Base-by-base conservation (phyloP, 768 basidiomycete species). In the Asterophora lycoperdoides region DNA sequence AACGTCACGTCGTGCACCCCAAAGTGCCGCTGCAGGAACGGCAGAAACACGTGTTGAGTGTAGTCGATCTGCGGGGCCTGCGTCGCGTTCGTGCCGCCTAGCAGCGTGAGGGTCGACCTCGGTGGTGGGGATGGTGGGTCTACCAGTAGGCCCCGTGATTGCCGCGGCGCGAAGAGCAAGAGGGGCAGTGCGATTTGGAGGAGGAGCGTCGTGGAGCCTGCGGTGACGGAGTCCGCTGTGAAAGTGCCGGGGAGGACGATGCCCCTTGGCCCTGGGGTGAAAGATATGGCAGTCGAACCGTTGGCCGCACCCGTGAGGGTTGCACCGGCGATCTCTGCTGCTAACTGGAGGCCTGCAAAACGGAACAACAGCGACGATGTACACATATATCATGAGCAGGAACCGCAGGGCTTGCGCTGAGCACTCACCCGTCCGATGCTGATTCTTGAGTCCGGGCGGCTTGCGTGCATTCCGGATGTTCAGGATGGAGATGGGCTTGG, bases 31-130 rank as follows among this genome's bases (percentile, higher is more conserved):
- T 65, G 68, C 26, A 88, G 63, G 61, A 90, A 91, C 0, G 87
- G 88, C 5, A 90, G 60, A 59, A 90, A 72, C 41, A 89, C 66
- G 52, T 80, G 68, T 41, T 78, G 70, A 4, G 76, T 77, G 61
- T 88, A 89, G 65, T 90, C 88, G 23, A 88, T 77, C 54, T 89
- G 89, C 0, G 89, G 89, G 5, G 87, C 86, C 36, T 74, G 64
- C 2, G 69, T 64, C 15, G 86, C 85, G 52, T 89, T 89, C 2
- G 88, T 89, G 2, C 87, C 89, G 7, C 89, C 88, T 0, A 69
- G 67, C 1, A 90, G 73, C 8, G 67, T 68, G 19, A 90, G 70
- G 3, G 67, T 72, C 8, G 83, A 81, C 0, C 23, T 23, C 23
- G 23, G 23, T 71, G 58, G 8, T 53, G 26, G n/a, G n/a, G n/a